These are phyloP conservation scores for Paramecium pentaurelia DNA, from an alignment of 73 alveolate species.

Conservation along the genomic window DNA sequence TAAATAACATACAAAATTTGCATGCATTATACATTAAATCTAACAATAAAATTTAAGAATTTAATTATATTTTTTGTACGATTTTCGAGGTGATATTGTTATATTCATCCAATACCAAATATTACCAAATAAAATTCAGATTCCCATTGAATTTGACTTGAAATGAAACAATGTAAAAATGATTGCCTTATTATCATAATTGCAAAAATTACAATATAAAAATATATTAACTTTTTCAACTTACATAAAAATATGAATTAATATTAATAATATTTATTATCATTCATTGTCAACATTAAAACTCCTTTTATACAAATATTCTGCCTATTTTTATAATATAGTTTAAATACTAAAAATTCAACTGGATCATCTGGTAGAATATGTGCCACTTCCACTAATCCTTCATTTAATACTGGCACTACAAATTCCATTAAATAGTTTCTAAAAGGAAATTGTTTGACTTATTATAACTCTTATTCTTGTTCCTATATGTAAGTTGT, in stretches of 20 bases:
- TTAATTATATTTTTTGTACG: slow-evolving; percentile 26
- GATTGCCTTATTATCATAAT: slow-evolving; percentile 47
- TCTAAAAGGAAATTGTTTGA: slow-evolving; percentile 64
- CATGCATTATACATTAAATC: background rate
- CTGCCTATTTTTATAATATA: slow-evolving; percentile 4
- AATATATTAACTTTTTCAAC: background rate
- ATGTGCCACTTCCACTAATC: slow-evolving; percentile 75
- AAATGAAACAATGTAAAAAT: background rate
- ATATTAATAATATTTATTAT: background rate
- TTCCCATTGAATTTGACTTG: background rate
- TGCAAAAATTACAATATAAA: slow-evolving; percentile 53
- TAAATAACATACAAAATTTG: too few relatives aligned
- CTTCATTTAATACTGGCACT: slow-evolving; percentile 77
- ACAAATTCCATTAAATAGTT: slow-evolving; percentile 77
- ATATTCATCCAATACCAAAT: background rate
- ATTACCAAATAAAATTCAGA: background rate
- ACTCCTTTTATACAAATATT: slow-evolving; percentile 50
- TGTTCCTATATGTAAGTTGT: background rate
- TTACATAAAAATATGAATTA: background rate
- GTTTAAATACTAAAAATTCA: slow-evolving; percentile 56
- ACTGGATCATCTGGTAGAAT: slow-evolving; percentile 82
- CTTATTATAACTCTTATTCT: slow-evolving; percentile 49
- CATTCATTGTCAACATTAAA: slow-evolving; percentile 13
- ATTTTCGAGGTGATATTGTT: background rate
- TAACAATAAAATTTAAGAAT: background rate